These are phyloP conservation scores for Phytophthora gonapodyides DNA, from an alignment of 352 stramenopile genomes.

Conservation along the genomic window DNA sequence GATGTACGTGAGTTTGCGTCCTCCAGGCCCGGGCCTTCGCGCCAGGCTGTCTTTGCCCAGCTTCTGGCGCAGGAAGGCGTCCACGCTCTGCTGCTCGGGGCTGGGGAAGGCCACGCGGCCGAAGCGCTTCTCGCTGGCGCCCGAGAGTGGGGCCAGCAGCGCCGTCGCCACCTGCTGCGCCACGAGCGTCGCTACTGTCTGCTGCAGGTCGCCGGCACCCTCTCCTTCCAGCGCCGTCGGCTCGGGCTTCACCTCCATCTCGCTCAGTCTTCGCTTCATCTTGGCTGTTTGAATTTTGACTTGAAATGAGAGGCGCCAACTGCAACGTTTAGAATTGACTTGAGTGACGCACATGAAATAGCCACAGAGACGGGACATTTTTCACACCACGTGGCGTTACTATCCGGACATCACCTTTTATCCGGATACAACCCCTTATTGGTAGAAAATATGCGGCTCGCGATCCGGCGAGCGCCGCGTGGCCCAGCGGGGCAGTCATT, in stretches of 20 bases:
- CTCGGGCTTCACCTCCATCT: constrained; percentile 25
- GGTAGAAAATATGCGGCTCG: constrained; percentile 18
- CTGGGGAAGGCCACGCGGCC: constrained; percentile 59
- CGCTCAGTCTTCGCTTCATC: constrained; percentile 53
- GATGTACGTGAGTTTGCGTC: constrained; percentile 84
- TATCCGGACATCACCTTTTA: not conserved
- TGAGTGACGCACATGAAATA: constrained; percentile 4
- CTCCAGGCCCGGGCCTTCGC: constrained; percentile 66
- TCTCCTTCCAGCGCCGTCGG: not conserved
- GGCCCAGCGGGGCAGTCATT: constrained; percentile 24
- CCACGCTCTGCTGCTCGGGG: constrained; percentile 58
- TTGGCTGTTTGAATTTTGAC: constrained; percentile 12
- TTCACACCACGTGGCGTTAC: constrained; percentile 25
- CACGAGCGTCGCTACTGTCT: constrained; percentile 46
- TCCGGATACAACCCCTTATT: constrained; percentile 7
- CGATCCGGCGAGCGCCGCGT: constrained; percentile 35
- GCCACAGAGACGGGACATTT: not conserved
- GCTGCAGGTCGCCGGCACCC: constrained; percentile 39
- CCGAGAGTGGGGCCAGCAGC: constrained; percentile 11
- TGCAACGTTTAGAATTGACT: constrained; percentile 21
- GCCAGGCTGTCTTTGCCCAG: constrained; percentile 77
- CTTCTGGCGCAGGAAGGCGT: constrained; percentile 83
- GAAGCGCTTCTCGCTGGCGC: constrained; percentile 41
- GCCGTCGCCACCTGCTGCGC: constrained; percentile 37
- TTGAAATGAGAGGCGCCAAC: constrained; percentile 14